These are phyloP conservation scores for Suillus alpinus DNA, from an alignment of 768 basidiomycete genomes.

Conservation along the genomic window DNA sequence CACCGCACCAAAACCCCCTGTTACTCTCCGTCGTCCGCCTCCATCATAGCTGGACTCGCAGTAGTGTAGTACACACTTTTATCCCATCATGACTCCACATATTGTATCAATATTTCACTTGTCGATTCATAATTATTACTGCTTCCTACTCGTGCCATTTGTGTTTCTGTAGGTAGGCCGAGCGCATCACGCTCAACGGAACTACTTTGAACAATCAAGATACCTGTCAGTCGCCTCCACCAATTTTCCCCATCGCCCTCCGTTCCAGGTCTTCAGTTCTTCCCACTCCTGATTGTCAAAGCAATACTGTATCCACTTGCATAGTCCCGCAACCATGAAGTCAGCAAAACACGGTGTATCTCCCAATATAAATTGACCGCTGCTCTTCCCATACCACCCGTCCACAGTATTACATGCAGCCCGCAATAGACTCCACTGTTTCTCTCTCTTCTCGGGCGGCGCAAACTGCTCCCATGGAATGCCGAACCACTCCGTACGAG, in stretches of 20 bases:
- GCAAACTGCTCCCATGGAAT: slow-evolving; percentile 34
- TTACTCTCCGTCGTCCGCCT: slow-evolving; percentile 31
- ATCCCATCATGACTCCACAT: slow-evolving; percentile 1
- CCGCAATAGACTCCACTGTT: slow-evolving; percentile 37
- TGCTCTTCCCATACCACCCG: slow-evolving; percentile 10
- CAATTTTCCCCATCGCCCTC: slow-evolving; percentile 12
- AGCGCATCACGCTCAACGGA: neutral
- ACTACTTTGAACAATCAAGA: slow-evolving; percentile 8
- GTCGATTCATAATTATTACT: neutral
- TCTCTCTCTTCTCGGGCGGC: slow-evolving; percentile 24
- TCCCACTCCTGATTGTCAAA: slow-evolving; percentile 13
- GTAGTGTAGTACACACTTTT: neutral
- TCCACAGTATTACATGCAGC: slow-evolving; percentile 26
- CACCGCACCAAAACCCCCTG: slow-evolving; percentile 33
- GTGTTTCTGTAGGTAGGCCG: neutral
- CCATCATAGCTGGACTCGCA: slow-evolving; percentile 3
- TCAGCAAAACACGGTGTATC: slow-evolving; percentile 19
- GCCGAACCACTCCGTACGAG: slow-evolving; percentile 33
- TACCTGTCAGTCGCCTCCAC: slow-evolving; percentile 18
- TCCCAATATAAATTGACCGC: slow-evolving; percentile 10
- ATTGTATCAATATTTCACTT: slow-evolving; percentile 22
- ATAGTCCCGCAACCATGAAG: slow-evolving; percentile 18
- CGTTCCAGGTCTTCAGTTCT: slow-evolving; percentile 7
- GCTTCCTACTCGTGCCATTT: neutral
- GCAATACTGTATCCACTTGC: slow-evolving; percentile 11